phyloP scores from a whole-genome alignment of 768 basidiomycete species.

The Boletus sp. region DNA sequence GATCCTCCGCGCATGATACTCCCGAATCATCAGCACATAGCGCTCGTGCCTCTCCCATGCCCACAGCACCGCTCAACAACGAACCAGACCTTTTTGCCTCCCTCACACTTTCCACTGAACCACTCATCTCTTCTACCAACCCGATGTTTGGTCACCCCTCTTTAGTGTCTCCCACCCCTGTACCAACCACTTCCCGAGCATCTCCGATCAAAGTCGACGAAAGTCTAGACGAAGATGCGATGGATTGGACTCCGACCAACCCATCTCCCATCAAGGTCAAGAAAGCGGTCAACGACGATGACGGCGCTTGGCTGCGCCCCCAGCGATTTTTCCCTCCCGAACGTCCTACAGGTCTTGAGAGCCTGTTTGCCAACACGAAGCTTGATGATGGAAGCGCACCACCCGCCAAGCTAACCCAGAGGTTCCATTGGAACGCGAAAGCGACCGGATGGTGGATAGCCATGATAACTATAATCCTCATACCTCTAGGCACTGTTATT shows the following conservation, averaged over 20 bases:
- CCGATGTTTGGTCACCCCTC: constrained; percentile 77
- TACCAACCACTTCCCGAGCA: constrained; percentile 22
- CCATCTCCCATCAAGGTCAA: constrained; percentile 21
- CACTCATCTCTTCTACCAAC: constrained; percentile 44
- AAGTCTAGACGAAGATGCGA: constrained; percentile 39
- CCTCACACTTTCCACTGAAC: constrained; percentile 64
- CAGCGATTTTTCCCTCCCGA: constrained; percentile 79
- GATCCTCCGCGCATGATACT: constrained; percentile 41
- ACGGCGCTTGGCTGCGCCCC: constrained; percentile 58
- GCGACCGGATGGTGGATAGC: constrained; percentile 12
- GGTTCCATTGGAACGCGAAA: constrained; percentile 1
- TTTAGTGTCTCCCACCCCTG: constrained; percentile 33
- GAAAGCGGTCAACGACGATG: constrained; percentile 30
- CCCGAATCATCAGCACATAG: constrained; percentile 31
- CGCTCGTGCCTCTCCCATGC: constrained; percentile 29
- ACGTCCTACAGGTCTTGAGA: constrained; percentile 73
- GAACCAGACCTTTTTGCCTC: constrained; percentile 64
- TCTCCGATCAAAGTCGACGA: constrained; percentile 30
- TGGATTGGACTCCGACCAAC: constrained; percentile 72
- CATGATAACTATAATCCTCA: constrained; percentile 11
- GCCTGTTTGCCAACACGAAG: constrained; percentile 60
- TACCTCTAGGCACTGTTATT: constrained; percentile 21
- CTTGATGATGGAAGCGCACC: constrained; percentile 43
- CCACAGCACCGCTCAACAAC: constrained; percentile 15
- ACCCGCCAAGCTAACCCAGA: not conserved